Evolutionary conservation across 495 filamentous ascomycete species (phyloP), one percentile per base, ranked within the genome.

Genomic region (Bathelium albidoporum): DNA sequence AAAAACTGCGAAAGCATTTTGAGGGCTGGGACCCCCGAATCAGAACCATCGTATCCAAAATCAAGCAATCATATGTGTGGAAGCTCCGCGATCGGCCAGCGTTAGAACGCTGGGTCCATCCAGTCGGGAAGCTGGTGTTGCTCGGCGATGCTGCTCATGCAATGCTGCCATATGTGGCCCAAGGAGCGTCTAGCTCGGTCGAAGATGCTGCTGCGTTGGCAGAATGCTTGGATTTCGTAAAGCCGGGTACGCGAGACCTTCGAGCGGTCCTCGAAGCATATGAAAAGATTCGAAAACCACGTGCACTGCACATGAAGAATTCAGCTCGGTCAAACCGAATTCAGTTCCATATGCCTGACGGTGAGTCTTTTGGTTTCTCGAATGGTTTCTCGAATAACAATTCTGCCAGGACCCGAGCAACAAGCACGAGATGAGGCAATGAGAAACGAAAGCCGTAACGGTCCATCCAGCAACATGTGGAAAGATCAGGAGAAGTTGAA

Each of bases 21-120:
- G 64, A 65, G 10, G 64, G 65, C 7, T 86, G 83, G 83, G 81
- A 84, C 60, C 79, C 79, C n/a, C 71, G 77, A 65, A 62, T 84
- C 16, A 67, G 68, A 26, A 75, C 77, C 66, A 76, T 84, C 32
- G 68, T 82, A 58, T 66, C 64, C 36, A 74, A 78, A 65, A 77
- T 80, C 1, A 72, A 75, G 26, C 66, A 71, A 16, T 77, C 82
- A 28, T 75, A 75, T 58, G 81, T 83, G 64, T 84, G 82, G 82
- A 74, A 75, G 58, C 74, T 84, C 14, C 68, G 71, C 64, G 74
- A 78, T 63, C 66, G 72, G n/a, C 68, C 69, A 0, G 68, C 65
- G 26, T 66, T 78, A 65, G 60, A 70, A 14, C 70, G 69, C 10
- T 78, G 77, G 77, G 65, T 75, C 2, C 73, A 76, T 44, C 72